phyloP scores from a whole-genome alignment of 768 basidiomycete species.

The Lentinula lateritia region DNA sequence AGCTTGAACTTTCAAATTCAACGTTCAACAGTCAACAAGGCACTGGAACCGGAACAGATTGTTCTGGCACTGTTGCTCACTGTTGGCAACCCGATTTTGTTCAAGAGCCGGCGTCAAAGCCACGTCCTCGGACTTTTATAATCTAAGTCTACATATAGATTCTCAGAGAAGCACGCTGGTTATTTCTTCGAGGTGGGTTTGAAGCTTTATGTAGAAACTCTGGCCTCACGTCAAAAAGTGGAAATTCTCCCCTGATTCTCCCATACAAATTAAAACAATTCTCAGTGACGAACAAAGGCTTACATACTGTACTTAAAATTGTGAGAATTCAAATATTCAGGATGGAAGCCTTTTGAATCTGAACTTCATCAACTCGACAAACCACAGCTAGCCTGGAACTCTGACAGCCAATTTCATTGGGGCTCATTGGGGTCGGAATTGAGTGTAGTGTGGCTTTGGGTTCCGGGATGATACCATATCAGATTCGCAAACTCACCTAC shows the following conservation, averaged over 20 bases:
- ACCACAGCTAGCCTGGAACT: background rate
- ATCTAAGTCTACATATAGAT: no score
- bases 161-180: no score
- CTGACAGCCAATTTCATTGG: background rate
- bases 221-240: no score
- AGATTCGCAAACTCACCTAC: conserved; percentile 1
- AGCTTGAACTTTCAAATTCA: background rate
- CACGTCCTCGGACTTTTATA: no score
- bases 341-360: background rate
- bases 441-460: background rate
- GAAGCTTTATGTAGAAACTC: no score
- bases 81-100: no score
- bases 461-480: background rate
- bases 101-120: no score
- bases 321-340: background rate
- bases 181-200: no score
- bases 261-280: no score
- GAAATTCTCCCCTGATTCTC: no score
- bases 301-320: background rate
- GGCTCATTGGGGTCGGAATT: background rate
- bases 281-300: no score
- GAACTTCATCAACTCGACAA: background rate
- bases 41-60: background rate
- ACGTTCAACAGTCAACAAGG: background rate
- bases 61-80: no score